Conservation (phyloP, 106 monocot species). For the Dendrobium catenatum region DNA sequence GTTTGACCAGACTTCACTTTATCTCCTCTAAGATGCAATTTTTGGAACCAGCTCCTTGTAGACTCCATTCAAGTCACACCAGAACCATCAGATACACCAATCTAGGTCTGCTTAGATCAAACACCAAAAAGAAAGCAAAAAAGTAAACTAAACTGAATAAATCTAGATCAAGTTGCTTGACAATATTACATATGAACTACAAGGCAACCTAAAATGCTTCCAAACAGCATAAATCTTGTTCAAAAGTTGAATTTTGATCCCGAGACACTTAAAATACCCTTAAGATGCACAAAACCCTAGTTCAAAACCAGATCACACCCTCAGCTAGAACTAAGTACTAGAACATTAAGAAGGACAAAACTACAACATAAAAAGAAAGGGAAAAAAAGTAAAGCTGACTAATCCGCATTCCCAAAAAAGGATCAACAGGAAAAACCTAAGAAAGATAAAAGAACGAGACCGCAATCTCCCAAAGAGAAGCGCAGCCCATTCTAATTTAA, state of each 20-base stretch:
- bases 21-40: conserved; percentile 61
- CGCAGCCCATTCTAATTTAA: background rate
- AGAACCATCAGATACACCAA: conserved; percentile 20
- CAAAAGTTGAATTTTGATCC: background rate
- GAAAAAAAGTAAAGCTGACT: background rate
- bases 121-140: background rate
- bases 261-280: background rate
- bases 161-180: background rate
- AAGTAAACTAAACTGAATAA: background rate
- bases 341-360: background rate
- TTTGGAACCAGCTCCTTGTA: conserved; percentile 88
- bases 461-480: background rate
- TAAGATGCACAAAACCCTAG: background rate
- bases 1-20: conserved; percentile 40
- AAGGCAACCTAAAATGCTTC: background rate
- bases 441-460: background rate
- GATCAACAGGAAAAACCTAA: background rate
- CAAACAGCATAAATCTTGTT: background rate
- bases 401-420: background rate
- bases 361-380: too few species aligned
- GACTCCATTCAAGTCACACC: conserved; percentile 66
- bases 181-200: background rate
- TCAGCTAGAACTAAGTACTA: background rate
- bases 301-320: background rate
- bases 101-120: background rate